Evolutionary conservation across 768 basidiomycete genomes (phyloP), one percentile per base, ranked within the genome.

Genomic region (Artomyces pyxidatus): DNA sequence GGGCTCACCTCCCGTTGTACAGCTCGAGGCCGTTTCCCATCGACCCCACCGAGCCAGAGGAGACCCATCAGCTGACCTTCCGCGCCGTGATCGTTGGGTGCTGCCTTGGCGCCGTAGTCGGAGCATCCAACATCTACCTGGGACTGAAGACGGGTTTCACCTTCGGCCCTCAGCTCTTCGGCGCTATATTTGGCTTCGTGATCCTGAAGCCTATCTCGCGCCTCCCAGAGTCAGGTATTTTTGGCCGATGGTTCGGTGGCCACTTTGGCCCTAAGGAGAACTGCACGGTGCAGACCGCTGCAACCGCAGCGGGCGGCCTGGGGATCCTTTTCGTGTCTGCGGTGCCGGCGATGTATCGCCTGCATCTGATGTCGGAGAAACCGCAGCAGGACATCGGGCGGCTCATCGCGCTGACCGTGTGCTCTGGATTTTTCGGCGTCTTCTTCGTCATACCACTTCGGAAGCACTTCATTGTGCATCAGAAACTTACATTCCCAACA

Each of bases 101-200:
- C 56, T 51, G 47, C 14, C 69, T 83, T 25, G 77, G 80, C 26
- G 75, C 72, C 35, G 53, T 81, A 57, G 75, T 82, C 23, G 73
- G 76, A 41, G 77, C 81, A 11, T 78, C 77, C 42, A 80, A 81
- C 61, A 76, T 85, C 51, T 83, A 85, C 61, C 75, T 83, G 19
- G 79, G 83, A 32, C 62, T 83, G 50, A 83, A 84, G 66, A 82
- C 81, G 1, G 81, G 81, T 21, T 81, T 80, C 60, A 80, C 78
- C 2, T 81, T 83, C 60, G 81, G 80, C 26, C 74, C 78, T 26
- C 76, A 78, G 48, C 29, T 19, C 2, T 26, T 39, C 37, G 52
- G 70, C 67, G 70, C 77, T 29, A 79, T 78, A 53, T 78, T 79
- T 54, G 78, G 77, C 42, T 80, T 74, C 55, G 77, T 78, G 22